phyloP scores from a whole-genome alignment of 192 early-diverging fungal genomes.

The Coemansia nantahalensis region DNA sequence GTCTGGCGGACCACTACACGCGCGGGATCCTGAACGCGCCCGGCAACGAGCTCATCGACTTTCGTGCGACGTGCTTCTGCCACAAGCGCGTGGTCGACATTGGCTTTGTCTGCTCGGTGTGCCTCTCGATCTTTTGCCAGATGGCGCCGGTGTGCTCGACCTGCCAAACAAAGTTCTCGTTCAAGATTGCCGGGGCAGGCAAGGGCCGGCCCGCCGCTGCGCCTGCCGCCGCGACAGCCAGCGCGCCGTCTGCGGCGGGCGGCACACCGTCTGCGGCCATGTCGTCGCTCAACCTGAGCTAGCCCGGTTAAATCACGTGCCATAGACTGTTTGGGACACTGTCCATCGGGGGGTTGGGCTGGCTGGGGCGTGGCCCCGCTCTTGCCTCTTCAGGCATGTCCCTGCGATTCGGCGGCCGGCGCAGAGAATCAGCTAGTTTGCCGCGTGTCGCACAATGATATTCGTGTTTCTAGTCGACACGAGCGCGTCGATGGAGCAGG shows the following conservation, averaged over 20 bases:
- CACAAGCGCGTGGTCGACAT: slow-evolving; percentile 91
- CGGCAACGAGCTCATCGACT: slow-evolving; percentile 81
- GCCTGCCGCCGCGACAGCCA: slow-evolving; percentile 1
- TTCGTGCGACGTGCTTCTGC: slow-evolving; percentile 95
- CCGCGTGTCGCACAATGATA: slow-evolving; percentile 40
- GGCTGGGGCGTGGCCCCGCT: too few species aligned
- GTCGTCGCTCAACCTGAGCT: background rate
- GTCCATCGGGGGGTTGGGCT: too few species aligned
- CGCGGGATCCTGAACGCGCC: slow-evolving; percentile 72
- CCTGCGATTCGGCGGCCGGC: too few species aligned
- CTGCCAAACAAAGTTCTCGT: slow-evolving; percentile 73
- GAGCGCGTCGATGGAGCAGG: slow-evolving; percentile 76
- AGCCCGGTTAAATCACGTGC: too few species aligned
- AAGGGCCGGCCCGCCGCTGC: slow-evolving; percentile 12
- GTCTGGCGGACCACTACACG: slow-evolving; percentile 73
- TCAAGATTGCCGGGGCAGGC: slow-evolving; percentile 36
- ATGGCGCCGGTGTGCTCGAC: slow-evolving; percentile 75
- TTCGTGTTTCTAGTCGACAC: slow-evolving; percentile 79
- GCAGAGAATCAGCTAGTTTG: background rate
- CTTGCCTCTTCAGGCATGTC: too few species aligned
- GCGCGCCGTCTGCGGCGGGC: slow-evolving; percentile 2
- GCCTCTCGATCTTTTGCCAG: slow-evolving; percentile 84
- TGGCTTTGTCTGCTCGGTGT: slow-evolving; percentile 98
- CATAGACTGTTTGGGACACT: too few species aligned
- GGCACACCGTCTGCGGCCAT: background rate